Base-by-base conservation (phyloP, 805 yeast genomes). In the Yamadazyma philogaea region DNA sequence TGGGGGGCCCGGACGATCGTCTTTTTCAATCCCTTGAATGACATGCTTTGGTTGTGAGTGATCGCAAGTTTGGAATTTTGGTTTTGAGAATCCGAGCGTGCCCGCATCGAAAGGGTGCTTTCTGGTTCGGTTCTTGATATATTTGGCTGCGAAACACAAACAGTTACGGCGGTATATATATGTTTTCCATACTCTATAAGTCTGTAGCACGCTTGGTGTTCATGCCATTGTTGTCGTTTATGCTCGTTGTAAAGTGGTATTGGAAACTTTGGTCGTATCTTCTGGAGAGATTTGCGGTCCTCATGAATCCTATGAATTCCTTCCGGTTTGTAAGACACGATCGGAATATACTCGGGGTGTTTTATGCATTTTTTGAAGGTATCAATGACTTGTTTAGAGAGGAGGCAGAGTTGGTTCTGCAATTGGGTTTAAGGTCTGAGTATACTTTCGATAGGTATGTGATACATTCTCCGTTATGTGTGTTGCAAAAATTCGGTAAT, bases 1-100 rank as follows among this genome's bases (percentile, higher is more conserved):
- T 93, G 98, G 34, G 99, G 99, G 6, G 96, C 96, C 61, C 96
- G 73, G 35, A 80, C 77, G 47, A 87, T 70, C 27, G 90, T 80
- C 65, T 87, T 88, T 47, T 83, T 84, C 52, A 88, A 67, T 35
- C 96, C 96, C 64, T 87, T 88, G 66, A 88, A 84, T 64, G 93
- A 84, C 96, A 88, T 88, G 37, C 14, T 33, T 33, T 16, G 14
- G 22, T 33, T 30, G 7, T 33, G 19, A 19, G 20, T 33, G 35
- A 33, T 33, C 35, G 35, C 35, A 19, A 14, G 21, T 19, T 12
- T 28, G 17, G 22, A 22, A 11, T 24, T 24, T 24, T 11, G 12
- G 12, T n/a, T 24, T 24, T 24, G 28, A 24, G 28, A 24, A 24
- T 7, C 28, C 28, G 28, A n/a, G 28, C 28, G 28, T 24, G 28